Conservation (phyloP, 116 monocot species). For the Thalassia testudinum region DNA sequence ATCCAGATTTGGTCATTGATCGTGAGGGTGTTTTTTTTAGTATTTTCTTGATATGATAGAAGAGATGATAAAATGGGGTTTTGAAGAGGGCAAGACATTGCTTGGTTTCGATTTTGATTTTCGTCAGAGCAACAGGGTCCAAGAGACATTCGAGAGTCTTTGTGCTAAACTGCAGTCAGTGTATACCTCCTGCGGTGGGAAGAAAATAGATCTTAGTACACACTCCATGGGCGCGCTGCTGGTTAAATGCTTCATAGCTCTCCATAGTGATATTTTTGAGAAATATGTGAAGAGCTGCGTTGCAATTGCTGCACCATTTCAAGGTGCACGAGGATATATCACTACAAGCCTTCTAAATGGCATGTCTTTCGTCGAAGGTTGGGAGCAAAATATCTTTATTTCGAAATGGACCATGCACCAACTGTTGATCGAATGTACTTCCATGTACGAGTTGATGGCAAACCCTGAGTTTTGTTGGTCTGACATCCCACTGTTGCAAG, state of each 20-base stretch:
- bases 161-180: constrained; percentile 60
- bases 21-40: constrained; percentile 40
- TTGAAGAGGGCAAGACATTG: constrained; percentile 90
- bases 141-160: constrained; percentile 68
- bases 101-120: constrained; percentile 99
- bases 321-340: constrained; percentile 97
- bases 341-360: constrained; percentile 81
- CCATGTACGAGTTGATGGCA: constrained; percentile 90
- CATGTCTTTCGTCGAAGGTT: constrained; percentile 86
- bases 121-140: constrained; percentile 97
- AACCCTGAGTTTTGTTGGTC: constrained; percentile 59
- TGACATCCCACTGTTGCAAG: constrained; percentile 50
- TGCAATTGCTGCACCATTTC: constrained; percentile 99
- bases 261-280: constrained; percentile 76
- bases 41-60: constrained; percentile 98
- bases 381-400: constrained; percentile 88
- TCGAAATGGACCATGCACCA: constrained; percentile 99
- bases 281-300: constrained; percentile 97
- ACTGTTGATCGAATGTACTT: constrained; percentile 95
- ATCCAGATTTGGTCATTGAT: constrained; percentile 90
- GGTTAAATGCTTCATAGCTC: constrained; percentile 79
- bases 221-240: constrained; percentile 98
- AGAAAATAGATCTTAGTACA: constrained; percentile 66
- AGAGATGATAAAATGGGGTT: constrained; percentile 94
- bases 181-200: constrained; percentile 60